Percentiles rank a stretch among this genome's conserved stretches.
These are phyloP conservation scores for Suaeda aralocaspica DNA, from an alignment of 148 eudicot genomes.

Conservation along the genomic window DNA sequence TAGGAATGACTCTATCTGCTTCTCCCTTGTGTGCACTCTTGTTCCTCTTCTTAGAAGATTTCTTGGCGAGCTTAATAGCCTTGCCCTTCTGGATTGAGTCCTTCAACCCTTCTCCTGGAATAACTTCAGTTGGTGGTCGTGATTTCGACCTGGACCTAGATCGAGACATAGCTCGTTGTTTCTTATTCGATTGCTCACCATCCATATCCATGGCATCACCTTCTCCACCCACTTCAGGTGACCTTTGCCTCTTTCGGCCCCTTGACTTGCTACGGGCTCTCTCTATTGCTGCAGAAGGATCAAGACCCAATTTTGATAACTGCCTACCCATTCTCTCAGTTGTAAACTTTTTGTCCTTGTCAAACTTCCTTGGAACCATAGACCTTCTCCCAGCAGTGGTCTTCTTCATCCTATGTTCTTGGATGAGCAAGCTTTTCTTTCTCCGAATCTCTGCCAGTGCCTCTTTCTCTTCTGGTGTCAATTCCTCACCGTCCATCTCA, in stretches of 20 bases:
- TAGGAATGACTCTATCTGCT: constrained; percentile 65
- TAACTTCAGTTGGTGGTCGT: constrained; percentile 57
- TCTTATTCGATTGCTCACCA: constrained; percentile 54
- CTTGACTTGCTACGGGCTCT: constrained; percentile 74
- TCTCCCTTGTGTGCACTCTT: constrained; percentile 70
- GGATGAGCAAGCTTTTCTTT: constrained; percentile 74
- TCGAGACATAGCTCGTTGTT: constrained; percentile 48
- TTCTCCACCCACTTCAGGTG: constrained; percentile 29
- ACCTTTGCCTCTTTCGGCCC: constrained; percentile 90
- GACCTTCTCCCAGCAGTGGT: constrained; percentile 75
- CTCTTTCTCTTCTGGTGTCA: constrained; percentile 61
- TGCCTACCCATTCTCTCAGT: constrained; percentile 81
- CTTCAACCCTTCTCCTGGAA: constrained; percentile 74
- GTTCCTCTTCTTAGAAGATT: constrained; percentile 59
- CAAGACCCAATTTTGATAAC: constrained; percentile 59
- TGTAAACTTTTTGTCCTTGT: constrained; percentile 63
- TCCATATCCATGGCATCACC: constrained; percentile 67
- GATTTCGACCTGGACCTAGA: constrained; percentile 55
- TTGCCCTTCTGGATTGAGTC: constrained; percentile 63
- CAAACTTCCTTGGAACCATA: constrained; percentile 65
- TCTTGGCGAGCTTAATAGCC: constrained; percentile 53
- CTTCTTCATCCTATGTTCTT: constrained; percentile 80
- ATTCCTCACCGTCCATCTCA: constrained; percentile 67
- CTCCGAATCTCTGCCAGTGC: constrained; percentile 69
- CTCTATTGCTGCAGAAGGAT: constrained; percentile 58